A percentile compares a stretch with the other conserved stretches of the same genome.
These are phyloP conservation scores for Dictyostelium purpureum DNA, from an alignment of 78 protist species.

Conservation along the genomic window DNA sequence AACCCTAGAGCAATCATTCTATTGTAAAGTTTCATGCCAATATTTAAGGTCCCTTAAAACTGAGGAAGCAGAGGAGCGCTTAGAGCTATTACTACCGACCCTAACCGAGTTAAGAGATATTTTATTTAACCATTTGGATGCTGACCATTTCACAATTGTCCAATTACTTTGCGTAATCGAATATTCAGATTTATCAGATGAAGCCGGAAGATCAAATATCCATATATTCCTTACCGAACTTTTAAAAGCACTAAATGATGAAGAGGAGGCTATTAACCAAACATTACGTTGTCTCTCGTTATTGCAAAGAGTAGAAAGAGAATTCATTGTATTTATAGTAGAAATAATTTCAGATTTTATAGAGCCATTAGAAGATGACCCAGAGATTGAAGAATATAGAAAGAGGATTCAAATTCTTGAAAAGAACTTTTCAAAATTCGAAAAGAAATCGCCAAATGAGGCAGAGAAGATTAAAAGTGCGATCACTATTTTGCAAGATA, in stretches of 20 bases:
- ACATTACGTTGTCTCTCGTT: not conserved
- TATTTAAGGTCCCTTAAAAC: not conserved
- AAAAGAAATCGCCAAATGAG: not conserved
- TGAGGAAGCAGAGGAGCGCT: not conserved
- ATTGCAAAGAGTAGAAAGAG: conserved; percentile 20
- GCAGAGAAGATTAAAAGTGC: not conserved
- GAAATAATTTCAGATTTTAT: conserved; percentile 32
- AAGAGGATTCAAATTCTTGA: not conserved
- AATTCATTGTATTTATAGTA: conserved; percentile 17
- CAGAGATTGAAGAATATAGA: not conserved
- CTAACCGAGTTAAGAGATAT: conserved; percentile 40
- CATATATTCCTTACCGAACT: conserved; percentile 2
- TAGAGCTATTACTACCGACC: conserved; percentile 36
- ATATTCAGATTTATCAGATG: conserved; percentile 19
- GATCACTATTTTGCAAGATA: not conserved
- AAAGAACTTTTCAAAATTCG: not conserved
- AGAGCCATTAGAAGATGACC: conserved; percentile 57
- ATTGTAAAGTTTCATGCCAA: conserved; percentile 3
- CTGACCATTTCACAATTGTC: not conserved
- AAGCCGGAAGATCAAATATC: conserved; percentile 34
- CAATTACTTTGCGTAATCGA: not conserved
- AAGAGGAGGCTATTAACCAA: not conserved
- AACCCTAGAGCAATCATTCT: conserved; percentile 22
- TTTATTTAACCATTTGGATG: conserved; percentile 1
- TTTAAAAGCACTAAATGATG: not conserved